Conservation (phyloP, 805 yeast genomes). For the Candida taoyuanica region DNA sequence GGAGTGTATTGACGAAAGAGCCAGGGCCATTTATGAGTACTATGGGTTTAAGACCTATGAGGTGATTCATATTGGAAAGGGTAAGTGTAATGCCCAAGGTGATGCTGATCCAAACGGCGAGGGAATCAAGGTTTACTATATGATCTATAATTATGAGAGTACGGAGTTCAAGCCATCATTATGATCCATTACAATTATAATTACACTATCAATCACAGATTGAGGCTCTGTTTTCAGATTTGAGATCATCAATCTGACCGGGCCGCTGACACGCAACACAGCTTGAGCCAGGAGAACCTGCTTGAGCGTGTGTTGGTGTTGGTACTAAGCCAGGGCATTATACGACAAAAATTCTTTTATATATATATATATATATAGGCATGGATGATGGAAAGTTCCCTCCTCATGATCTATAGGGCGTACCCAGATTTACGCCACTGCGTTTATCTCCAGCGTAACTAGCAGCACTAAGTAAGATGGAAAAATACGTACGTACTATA, state of each 20-base stretch:
- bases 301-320: conserved; percentile 8
- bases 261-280: conserved; percentile 7
- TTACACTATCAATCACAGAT: too few relatives aligned
- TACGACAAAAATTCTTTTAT: too few relatives aligned
- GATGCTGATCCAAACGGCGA: conserved; percentile 13
- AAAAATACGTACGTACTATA: too few relatives aligned
- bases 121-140: conserved; percentile 14
- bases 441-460: conserved; percentile 4
- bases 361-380: too few relatives aligned
- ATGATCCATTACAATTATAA: conserved; percentile 1
- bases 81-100: conserved; percentile 12
- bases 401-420: not conserved
- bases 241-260: too few relatives aligned
- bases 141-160: conserved; percentile 16
- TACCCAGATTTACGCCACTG: not conserved
- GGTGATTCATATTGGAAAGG: conserved; percentile 10
- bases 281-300: conserved; percentile 12
- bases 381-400: not conserved
- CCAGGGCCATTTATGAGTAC: conserved; percentile 17
- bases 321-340: too few relatives aligned
- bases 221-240: too few relatives aligned
- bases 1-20: conserved; percentile 19
- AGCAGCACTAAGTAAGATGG: conserved; percentile 12
- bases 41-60: conserved; percentile 19
- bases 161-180: conserved; percentile 3